Evolutionary conservation across 805 yeast species (phyloP).

Genomic region (Myxozyma sirexii): DNA sequence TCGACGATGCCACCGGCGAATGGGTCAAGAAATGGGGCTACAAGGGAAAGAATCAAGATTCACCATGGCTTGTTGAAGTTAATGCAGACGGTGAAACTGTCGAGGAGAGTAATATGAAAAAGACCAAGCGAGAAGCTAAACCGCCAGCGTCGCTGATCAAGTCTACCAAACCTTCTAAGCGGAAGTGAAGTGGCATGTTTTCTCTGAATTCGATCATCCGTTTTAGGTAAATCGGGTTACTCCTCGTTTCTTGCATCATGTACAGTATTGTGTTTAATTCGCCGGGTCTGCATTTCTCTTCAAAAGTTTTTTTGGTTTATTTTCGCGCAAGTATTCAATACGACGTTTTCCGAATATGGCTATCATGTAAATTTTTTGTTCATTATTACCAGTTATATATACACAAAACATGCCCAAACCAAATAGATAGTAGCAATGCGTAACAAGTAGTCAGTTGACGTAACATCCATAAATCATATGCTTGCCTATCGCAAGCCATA

Average conservation of each 20-base stretch:
- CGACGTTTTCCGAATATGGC: too few species aligned
- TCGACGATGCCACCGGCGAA: slow-evolving; percentile 84
- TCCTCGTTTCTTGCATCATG: background rate
- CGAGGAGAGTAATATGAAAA: slow-evolving; percentile 40
- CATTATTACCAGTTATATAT: background rate
- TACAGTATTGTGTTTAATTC: background rate
- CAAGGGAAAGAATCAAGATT: slow-evolving; percentile 90
- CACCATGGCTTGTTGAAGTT: slow-evolving; percentile 95
- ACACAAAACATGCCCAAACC: background rate
- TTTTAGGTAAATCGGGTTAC: background rate
- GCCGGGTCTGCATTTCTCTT: background rate
- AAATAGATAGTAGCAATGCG: background rate
- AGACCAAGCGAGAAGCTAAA: slow-evolving; percentile 13
- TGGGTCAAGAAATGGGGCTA: slow-evolving; percentile 99
- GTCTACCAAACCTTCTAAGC: background rate
- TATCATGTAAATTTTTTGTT: background rate
- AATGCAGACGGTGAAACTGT: slow-evolving; percentile 68
- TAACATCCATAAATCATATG: background rate
- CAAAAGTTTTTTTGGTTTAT: background rate
- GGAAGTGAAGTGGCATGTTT: background rate
- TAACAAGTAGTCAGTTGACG: background rate
- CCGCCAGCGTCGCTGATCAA: slow-evolving; percentile 7
- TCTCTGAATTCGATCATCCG: background rate
- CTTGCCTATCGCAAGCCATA: too few species aligned
- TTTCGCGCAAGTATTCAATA: too few species aligned